A percentile compares a stretch with the other conserved stretches of the same genome.
phyloP scores from a whole-genome alignment of 441 rosid species.

The Brassica hybrid region DNA sequence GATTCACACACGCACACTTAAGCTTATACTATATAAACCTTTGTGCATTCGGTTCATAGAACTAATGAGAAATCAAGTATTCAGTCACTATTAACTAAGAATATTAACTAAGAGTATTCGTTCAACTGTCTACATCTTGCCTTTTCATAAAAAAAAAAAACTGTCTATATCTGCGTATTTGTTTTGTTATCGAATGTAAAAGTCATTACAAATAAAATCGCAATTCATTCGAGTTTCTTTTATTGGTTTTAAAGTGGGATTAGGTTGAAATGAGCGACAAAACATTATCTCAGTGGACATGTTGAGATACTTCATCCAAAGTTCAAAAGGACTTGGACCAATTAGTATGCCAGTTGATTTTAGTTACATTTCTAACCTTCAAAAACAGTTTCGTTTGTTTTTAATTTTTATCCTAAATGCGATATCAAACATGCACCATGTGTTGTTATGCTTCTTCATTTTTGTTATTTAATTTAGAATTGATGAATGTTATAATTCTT shows the following conservation, averaged over 20 bases:
- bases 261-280: not conserved
- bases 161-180: not conserved
- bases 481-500: not conserved
- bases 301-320: not conserved
- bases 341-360: not conserved
- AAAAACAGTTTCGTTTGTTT: not conserved
- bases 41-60: not conserved
- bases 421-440: not conserved
- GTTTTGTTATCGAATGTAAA: not conserved
- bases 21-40: not conserved
- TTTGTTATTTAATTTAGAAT: not conserved
- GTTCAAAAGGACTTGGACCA: not conserved
- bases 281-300: not conserved
- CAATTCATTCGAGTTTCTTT: not conserved
- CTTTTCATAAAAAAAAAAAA: not conserved
- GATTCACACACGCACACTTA: constrained; percentile 1
- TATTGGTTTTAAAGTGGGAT: not conserved
- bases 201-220: not conserved
- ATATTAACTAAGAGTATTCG: not conserved
- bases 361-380: not conserved
- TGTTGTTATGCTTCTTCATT: not conserved
- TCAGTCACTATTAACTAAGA: not conserved
- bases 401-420: not conserved
- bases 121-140: not conserved
- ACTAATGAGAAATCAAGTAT: not conserved